Percentiles rank a stretch among this genome's conserved stretches.
These are phyloP conservation scores for Cercospora citrullina DNA, from an alignment of 2,329 filamentous ascomycete genomes.

Conservation along the genomic window DNA sequence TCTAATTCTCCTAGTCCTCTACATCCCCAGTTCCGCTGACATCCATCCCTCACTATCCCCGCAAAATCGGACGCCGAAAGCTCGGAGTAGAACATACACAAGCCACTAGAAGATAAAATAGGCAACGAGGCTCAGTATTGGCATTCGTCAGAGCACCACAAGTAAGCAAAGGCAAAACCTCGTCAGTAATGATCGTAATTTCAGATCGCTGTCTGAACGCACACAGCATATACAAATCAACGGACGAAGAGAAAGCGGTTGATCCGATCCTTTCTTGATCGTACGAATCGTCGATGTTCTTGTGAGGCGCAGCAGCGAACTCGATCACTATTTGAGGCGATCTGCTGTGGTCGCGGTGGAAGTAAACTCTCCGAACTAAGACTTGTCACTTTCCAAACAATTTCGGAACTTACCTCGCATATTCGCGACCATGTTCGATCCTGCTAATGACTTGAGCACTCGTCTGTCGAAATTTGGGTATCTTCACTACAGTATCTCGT, in stretches of 20 bases:
- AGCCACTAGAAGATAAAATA: neutral
- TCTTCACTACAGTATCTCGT: neutral
- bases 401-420: neutral
- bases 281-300: neutral
- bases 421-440: no score
- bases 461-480: neutral
- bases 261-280: neutral
- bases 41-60: neutral
- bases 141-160: neutral
- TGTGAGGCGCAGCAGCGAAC: neutral
- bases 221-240: no score
- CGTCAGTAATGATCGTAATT: neutral
- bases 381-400: no score
- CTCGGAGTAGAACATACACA: neutral
- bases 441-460: neutral
- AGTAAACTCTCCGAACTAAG: no score
- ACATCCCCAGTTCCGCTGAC: neutral
- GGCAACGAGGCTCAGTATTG: neutral
- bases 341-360: no score
- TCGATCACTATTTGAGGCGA: no score
- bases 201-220: neutral
- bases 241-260: neutral
- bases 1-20: neutral
- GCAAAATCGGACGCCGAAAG: neutral
- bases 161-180: neutral